Evolutionary conservation across 148 eudicot genomes (phyloP).

Genomic region (Heliosperma pusillum): DNA sequence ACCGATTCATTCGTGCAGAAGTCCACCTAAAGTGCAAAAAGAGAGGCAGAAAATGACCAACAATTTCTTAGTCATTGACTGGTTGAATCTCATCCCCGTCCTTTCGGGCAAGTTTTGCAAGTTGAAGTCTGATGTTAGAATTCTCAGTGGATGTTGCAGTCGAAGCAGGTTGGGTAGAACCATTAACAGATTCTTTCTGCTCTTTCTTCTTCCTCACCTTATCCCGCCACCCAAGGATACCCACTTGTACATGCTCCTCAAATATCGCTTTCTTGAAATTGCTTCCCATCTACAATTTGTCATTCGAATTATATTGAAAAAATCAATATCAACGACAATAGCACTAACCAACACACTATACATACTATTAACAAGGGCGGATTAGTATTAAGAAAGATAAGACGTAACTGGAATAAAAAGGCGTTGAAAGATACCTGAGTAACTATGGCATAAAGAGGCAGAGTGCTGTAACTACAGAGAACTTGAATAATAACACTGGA

Average conservation of each 20-base stretch:
- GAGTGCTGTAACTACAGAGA: conserved; percentile 85
- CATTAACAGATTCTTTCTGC: conserved; percentile 23
- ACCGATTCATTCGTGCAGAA: not conserved
- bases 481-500: conserved; percentile 72
- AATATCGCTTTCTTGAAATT: conserved; percentile 76
- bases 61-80: conserved; percentile 8
- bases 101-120: conserved; percentile 12
- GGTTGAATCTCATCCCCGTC: conserved; percentile 25
- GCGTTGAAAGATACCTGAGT: conserved; percentile 50
- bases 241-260: conserved; percentile 77
- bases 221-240: conserved; percentile 79
- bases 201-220: conserved; percentile 58
- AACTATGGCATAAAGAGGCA: conserved; percentile 87
- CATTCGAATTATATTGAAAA: not conserved
- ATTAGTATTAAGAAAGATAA: too few relatives aligned
- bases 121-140: conserved; percentile 20
- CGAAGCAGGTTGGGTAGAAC: conserved; percentile 9
- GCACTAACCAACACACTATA: not conserved
- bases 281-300: conserved; percentile 67
- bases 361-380: too few relatives aligned
- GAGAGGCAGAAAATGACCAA: not conserved
- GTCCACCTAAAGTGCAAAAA: not conserved
- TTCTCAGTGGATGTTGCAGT: conserved; percentile 19
- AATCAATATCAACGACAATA: not conserved
- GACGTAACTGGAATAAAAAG: not conserved